Evolutionary conservation across 1,284 basidiomycete genomes (phyloP).

Genomic region (Ganoderma multipileum): DNA sequence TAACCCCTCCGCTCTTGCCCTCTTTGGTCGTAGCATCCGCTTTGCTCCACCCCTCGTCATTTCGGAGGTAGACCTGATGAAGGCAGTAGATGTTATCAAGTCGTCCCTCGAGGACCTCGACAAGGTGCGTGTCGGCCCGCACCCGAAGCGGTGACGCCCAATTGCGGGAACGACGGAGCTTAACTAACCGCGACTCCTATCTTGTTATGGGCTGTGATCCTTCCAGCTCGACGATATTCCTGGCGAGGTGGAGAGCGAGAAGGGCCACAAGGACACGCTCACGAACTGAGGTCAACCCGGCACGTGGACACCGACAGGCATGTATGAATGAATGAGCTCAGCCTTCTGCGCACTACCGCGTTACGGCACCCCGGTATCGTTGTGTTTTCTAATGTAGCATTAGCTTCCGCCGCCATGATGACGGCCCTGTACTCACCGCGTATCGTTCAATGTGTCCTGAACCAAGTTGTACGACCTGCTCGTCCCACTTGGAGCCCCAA

Average conservation of each 20-base stretch:
- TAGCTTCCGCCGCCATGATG: constrained; percentile 4
- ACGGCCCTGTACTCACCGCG: constrained; percentile 6
- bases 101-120: constrained; percentile 86
- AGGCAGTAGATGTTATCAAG: constrained; percentile 80
- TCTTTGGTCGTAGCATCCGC: constrained; percentile 69
- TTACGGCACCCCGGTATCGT: not conserved
- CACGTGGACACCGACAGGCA: constrained; percentile 2
- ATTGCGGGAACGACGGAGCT: constrained; percentile 14
- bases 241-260: constrained; percentile 68
- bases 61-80: constrained; percentile 81
- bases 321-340: not conserved
- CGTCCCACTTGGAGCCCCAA: not conserved
- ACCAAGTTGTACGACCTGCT: not conserved
- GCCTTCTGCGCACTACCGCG: not conserved
- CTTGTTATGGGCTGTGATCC: not conserved
- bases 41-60: constrained; percentile 97
- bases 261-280: constrained; percentile 53
- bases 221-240: constrained; percentile 73
- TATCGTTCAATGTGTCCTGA: not conserved
- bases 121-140: constrained; percentile 53
- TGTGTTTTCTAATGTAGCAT: constrained; percentile 7
- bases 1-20: not conserved
- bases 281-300: constrained; percentile 35
- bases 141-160: not conserved
- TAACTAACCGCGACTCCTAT: constrained; percentile 14